Conservation (phyloP, 805 yeast genomes). For the Candida ponderosae region DNA sequence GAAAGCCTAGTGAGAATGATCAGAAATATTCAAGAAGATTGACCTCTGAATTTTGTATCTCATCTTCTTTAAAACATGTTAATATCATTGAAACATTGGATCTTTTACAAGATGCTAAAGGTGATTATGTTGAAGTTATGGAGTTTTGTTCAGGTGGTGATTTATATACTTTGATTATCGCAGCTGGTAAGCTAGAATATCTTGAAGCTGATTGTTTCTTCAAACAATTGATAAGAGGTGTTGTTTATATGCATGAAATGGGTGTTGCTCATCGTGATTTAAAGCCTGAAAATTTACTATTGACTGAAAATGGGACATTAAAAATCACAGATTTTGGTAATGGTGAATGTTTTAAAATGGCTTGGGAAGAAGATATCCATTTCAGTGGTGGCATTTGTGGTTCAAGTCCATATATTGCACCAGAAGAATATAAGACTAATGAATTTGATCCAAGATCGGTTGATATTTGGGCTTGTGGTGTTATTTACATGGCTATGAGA, state of each 20-base stretch:
- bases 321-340: conserved; percentile 89
- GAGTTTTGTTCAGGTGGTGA: conserved; percentile 82
- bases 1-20: conserved; percentile 51
- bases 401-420: conserved; percentile 85
- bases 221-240: conserved; percentile 79
- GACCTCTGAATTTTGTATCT: conserved; percentile 77
- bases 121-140: conserved; percentile 81
- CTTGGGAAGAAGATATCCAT: conserved; percentile 71
- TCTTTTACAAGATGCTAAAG: conserved; percentile 71
- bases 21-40: conserved; percentile 64
- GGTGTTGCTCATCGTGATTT: conserved; percentile 88
- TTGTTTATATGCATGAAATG: conserved; percentile 80
- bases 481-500: conserved; percentile 88
- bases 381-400: conserved; percentile 75
- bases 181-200: conserved; percentile 71
- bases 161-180: conserved; percentile 62
- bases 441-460: conserved; percentile 77
- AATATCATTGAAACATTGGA: conserved; percentile 76
- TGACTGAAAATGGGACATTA: conserved; percentile 63
- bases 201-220: conserved; percentile 87
- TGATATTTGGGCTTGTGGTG: conserved; percentile 92
- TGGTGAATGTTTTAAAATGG: conserved; percentile 76
- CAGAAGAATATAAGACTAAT: conserved; percentile 62
- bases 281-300: conserved; percentile 77
- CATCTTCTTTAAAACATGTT: conserved; percentile 68